Conservation (phyloP, 768 basidiomycete genomes). For the Psilocybe cyanescens region DNA sequence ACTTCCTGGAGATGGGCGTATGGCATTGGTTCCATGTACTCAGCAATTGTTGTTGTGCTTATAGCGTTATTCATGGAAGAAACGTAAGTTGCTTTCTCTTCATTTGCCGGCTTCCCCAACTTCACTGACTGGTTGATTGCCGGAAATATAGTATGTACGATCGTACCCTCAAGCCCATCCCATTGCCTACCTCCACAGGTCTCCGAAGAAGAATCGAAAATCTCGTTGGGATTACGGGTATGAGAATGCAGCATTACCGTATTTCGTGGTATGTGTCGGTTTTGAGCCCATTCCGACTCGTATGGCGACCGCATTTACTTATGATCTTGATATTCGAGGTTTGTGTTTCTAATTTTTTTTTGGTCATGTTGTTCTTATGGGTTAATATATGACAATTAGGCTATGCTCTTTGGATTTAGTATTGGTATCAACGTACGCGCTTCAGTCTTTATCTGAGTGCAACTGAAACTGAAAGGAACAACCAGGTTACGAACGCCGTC, state of each 20-base stretch:
- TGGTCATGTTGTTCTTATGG: not conserved
- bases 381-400: slow-evolving; percentile 31
- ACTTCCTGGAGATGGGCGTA: slow-evolving; percentile 72
- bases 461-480: not conserved
- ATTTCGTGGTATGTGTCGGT: slow-evolving; percentile 53
- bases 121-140: not conserved
- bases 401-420: slow-evolving; percentile 64
- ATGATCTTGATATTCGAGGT: slow-evolving; percentile 19
- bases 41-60: slow-evolving; percentile 53
- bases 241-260: slow-evolving; percentile 62
- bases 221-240: slow-evolving; percentile 64
- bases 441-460: not conserved
- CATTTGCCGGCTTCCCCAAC: not conserved
- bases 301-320: slow-evolving; percentile 68
- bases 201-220: slow-evolving; percentile 60
- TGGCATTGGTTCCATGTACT: slow-evolving; percentile 70
- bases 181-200: slow-evolving; percentile 43
- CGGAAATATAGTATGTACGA: slow-evolving; percentile 57
- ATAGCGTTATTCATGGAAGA: slow-evolving; percentile 69
- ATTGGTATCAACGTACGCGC: slow-evolving; percentile 61
- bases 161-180: slow-evolving; percentile 60
- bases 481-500: slow-evolving; percentile 65
- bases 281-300: slow-evolving; percentile 49
- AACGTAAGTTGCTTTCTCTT: slow-evolving; percentile 42
- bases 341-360: not conserved